Evolutionary conservation across 768 basidiomycete species (phyloP).

Genomic region (Macrolepiota fuliginosa): DNA sequence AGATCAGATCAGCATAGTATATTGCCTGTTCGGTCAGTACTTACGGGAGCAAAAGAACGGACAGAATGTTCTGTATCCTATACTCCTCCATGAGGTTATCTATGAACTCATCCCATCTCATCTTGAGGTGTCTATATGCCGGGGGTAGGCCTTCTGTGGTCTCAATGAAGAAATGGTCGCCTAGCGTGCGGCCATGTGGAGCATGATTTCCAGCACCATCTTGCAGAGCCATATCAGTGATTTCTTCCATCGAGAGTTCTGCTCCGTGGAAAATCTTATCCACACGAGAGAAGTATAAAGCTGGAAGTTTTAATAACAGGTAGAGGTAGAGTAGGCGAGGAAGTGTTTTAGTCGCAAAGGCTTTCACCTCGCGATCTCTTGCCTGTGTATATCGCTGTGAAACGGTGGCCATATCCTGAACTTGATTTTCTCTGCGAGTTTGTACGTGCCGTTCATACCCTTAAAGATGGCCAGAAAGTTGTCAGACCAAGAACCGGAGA

Average conservation of each 20-base stretch:
- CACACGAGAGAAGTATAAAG: constrained; percentile 70
- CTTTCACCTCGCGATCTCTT: too few species aligned
- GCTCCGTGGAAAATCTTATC: constrained; percentile 65
- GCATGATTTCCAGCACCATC: not conserved
- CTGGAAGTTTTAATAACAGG: constrained; percentile 55
- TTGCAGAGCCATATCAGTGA: constrained; percentile 40
- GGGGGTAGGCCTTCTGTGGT: not conserved
- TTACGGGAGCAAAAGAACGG: constrained; percentile 15
- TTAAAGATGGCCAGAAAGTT: too few species aligned
- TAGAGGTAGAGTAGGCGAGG: constrained; percentile 32
- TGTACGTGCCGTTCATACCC: too few species aligned
- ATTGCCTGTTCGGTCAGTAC: not conserved
- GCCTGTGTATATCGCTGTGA: too few species aligned
- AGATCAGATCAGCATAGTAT: not conserved
- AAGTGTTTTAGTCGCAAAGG: constrained; percentile 9
- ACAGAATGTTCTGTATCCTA: constrained; percentile 17
- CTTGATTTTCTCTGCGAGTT: too few species aligned
- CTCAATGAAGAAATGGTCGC: not conserved
- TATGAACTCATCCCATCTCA: constrained; percentile 14
- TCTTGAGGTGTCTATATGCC: not conserved
- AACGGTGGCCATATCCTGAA: too few species aligned
- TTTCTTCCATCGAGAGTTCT: constrained; percentile 57
- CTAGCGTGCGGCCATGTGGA: not conserved
- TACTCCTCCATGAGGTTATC: constrained; percentile 16
- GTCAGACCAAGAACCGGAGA: too few species aligned